Evolutionary conservation across 1,139 yeast genomes (phyloP).

Genomic region (Yamadazyma atmosphaerica): DNA sequence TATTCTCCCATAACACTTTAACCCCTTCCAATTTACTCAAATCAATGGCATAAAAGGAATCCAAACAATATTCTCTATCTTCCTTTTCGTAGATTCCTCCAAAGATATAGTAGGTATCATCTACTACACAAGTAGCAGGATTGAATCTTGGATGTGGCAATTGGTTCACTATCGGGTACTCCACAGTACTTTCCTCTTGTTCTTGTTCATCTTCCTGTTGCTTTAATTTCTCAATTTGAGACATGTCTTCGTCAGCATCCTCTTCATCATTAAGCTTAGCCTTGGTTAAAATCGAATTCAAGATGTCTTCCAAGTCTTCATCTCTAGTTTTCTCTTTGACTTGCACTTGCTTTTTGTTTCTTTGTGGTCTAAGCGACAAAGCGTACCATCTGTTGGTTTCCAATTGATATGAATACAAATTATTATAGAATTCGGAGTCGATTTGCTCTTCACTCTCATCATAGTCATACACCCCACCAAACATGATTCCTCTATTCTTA

Average conservation of each 20-base stretch:
- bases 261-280: slow-evolving; percentile 61
- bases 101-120: slow-evolving; percentile 79
- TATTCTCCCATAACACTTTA: slow-evolving; percentile 87
- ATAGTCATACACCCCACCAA: slow-evolving; percentile 94
- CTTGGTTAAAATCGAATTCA: slow-evolving; percentile 72
- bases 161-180: slow-evolving; percentile 58
- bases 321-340: slow-evolving; percentile 60
- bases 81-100: slow-evolving; percentile 93
- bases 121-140: slow-evolving; percentile 81
- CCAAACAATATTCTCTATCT: slow-evolving; percentile 80
- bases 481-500: slow-evolving; percentile 87
- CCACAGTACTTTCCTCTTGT: slow-evolving; percentile 33
- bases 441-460: slow-evolving; percentile 94
- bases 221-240: slow-evolving; percentile 41
- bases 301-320: slow-evolving; percentile 78
- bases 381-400: slow-evolving; percentile 91
- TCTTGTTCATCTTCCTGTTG: slow-evolving; percentile 41
- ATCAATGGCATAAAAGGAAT: slow-evolving; percentile 84
- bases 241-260: slow-evolving; percentile 38
- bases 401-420: slow-evolving; percentile 76
- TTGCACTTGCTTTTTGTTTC: slow-evolving; percentile 48
- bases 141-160: slow-evolving; percentile 91
- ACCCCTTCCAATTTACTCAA: slow-evolving; percentile 86
- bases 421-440: slow-evolving; percentile 82
- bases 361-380: slow-evolving; percentile 62